These are phyloP conservation scores for Ustilago xerochloae DNA, from an alignment of 1,284 basidiomycete genomes.

Conservation along the genomic window DNA sequence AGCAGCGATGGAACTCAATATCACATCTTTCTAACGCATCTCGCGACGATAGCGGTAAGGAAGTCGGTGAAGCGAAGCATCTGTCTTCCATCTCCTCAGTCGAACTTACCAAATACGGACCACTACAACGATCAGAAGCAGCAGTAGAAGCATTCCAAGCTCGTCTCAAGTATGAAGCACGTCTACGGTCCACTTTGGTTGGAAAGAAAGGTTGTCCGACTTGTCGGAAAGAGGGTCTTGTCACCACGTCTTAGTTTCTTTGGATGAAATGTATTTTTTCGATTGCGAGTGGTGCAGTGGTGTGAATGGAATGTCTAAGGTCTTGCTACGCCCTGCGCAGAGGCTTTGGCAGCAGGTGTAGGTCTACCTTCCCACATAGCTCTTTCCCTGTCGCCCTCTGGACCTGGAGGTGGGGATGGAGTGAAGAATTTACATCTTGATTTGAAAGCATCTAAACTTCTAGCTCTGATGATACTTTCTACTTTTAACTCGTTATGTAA, in stretches of 20 bases:
- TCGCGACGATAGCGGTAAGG: background rate
- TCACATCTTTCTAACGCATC: too few species aligned
- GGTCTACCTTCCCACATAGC: conserved; percentile 48
- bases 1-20: conserved; percentile 24
- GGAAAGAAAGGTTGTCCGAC: conserved; percentile 37
- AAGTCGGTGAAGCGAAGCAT: conserved; percentile 8
- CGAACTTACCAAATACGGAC: conserved; percentile 35
- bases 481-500: conserved; percentile 61
- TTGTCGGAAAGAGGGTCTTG: conserved; percentile 28
- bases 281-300: background rate
- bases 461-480: conserved; percentile 56
- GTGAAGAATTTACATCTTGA: conserved; percentile 55
- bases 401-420: conserved; percentile 14
- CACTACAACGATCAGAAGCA: conserved; percentile 25
- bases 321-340: background rate
- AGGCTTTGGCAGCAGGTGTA: conserved; percentile 30
- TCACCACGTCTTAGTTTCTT: background rate
- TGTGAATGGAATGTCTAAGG: background rate
- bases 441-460: conserved; percentile 61
- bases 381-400: conserved; percentile 46
- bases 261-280: background rate
- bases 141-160: conserved; percentile 24
- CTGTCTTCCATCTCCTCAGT: background rate
- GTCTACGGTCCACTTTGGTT: conserved; percentile 30
- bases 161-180: conserved; percentile 40